phyloP scores from a whole-genome alignment of 1,284 basidiomycete species.

The Sutorius eximius region DNA sequence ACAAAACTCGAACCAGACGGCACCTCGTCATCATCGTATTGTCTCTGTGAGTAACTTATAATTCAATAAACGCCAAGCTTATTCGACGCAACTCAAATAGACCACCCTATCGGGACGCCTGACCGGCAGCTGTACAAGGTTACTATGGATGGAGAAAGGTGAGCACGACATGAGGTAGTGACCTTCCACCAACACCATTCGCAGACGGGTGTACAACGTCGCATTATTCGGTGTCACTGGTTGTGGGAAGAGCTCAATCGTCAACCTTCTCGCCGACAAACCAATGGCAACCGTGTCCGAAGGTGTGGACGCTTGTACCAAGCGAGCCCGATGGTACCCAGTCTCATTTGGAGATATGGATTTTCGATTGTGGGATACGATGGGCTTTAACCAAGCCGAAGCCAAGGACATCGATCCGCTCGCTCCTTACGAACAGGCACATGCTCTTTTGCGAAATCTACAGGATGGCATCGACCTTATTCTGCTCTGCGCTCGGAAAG shows the following conservation, averaged over 20 bases:
- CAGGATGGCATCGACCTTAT: constrained; percentile 28
- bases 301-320: constrained; percentile 29
- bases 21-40: neutral
- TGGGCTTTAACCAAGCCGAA: constrained; percentile 28
- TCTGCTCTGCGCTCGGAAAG: constrained; percentile 28
- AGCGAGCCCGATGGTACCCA: constrained; percentile 28
- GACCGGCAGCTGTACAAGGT: neutral
- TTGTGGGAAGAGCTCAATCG: constrained; percentile 30
- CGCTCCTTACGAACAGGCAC: constrained; percentile 30
- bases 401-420: constrained; percentile 17
- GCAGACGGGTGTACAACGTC: constrained; percentile 28
- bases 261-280: constrained; percentile 28
- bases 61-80: neutral
- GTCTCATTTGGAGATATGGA: constrained; percentile 19
- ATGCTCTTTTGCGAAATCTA: constrained; percentile 26
- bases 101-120: neutral
- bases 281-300: constrained; percentile 23
- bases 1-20: neutral
- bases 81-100: neutral
- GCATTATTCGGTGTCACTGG: constrained; percentile 29
- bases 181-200: constrained; percentile 7
- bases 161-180: constrained; percentile 9
- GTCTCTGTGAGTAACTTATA: constrained; percentile 8
- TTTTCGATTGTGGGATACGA: constrained; percentile 36
- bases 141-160: constrained; percentile 16